A percentile compares a stretch with the other conserved stretches of the same genome.
Evolutionary conservation across 768 basidiomycete genomes (phyloP).

Genomic region (Cystofilobasidium macerans): DNA sequence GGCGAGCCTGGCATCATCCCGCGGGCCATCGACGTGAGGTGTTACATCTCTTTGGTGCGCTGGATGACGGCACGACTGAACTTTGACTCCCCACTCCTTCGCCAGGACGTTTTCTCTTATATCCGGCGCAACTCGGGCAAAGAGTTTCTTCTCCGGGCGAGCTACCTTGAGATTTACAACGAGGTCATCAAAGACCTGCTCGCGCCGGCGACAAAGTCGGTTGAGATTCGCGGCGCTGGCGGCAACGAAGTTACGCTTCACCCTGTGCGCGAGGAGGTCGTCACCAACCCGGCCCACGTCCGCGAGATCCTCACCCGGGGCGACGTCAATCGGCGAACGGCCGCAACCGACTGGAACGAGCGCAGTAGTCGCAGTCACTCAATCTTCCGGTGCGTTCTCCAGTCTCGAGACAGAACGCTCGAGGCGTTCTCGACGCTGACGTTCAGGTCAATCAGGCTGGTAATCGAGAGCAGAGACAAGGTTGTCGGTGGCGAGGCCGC

Average conservation of each 20-base stretch:
- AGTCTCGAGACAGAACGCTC: not conserved
- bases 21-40: slow-evolving; percentile 65
- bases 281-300: slow-evolving; percentile 79
- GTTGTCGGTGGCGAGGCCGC: slow-evolving; percentile 8
- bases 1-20: slow-evolving; percentile 90
- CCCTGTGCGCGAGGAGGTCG: slow-evolving; percentile 80
- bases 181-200: slow-evolving; percentile 46
- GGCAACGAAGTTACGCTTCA: slow-evolving; percentile 22
- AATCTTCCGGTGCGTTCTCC: slow-evolving; percentile 21
- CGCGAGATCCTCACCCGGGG: slow-evolving; percentile 74
- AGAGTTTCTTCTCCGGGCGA: slow-evolving; percentile 88
- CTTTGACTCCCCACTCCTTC: not conserved
- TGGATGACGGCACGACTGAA: not conserved
- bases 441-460: not conserved
- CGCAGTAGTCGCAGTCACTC: slow-evolving; percentile 12
- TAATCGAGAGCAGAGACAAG: slow-evolving; percentile 24
- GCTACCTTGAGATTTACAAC: slow-evolving; percentile 97
- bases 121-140: slow-evolving; percentile 63
- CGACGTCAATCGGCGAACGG: slow-evolving; percentile 76
- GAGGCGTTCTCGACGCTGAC: not conserved
- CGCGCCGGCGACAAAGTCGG: slow-evolving; percentile 51
- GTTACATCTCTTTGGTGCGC: no score
- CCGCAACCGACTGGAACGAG: slow-evolving; percentile 98
- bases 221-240: slow-evolving; percentile 26
- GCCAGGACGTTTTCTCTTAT: slow-evolving; percentile 64